Evolutionary conservation across 495 filamentous ascomycete species (phyloP), one percentile per base, ranked within the genome.

Genomic region (Talaromyces adpressus): DNA sequence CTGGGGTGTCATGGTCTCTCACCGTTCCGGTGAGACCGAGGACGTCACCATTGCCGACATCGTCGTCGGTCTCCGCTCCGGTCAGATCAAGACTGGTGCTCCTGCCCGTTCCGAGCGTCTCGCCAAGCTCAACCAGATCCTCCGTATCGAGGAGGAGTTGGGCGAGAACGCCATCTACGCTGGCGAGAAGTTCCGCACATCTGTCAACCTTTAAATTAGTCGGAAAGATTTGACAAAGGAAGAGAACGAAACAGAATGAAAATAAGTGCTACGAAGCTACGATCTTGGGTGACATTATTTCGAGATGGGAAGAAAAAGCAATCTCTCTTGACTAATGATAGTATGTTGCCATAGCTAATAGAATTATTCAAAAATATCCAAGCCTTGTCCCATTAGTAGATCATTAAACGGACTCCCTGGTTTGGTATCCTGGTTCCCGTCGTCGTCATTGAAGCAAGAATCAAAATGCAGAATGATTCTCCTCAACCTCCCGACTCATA

Each of bases 1-100:
- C 76, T 99, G 93, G 93, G 94, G 94, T 77, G 93, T 99, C 82
- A 99, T 99, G 95, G 95, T 99, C 63, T 97, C 93, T 63, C 95
- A 99, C 85, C 89, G 95, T 68, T 97, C 94, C 65, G 94, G 94
- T 73, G 94, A 98, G 89, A 98, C 94, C 62, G 94, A 98, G 82
- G 94, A 98, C 81, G 94, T 98, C 71, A 98, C 95, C 73, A 98
- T 98, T 76, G 87, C 95, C 69, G 94, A 98, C 73, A 94, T 98
- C 64, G 92, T 92, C 64, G 94, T 98, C 68, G 94, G 95, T 79
- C 88, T 98, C 70, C 89, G 95, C 68, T 81, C 93, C 68, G 95
- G 95, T 66, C 91, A 99, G 84, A 98, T 98, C 87, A 98, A 98
- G 91, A 97, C 94, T 68, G 95, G 94, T 85, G 94, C 94, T 62